Conservation (phyloP, 192 early-diverging fungal species). For the Kappamyces sp. region DNA sequence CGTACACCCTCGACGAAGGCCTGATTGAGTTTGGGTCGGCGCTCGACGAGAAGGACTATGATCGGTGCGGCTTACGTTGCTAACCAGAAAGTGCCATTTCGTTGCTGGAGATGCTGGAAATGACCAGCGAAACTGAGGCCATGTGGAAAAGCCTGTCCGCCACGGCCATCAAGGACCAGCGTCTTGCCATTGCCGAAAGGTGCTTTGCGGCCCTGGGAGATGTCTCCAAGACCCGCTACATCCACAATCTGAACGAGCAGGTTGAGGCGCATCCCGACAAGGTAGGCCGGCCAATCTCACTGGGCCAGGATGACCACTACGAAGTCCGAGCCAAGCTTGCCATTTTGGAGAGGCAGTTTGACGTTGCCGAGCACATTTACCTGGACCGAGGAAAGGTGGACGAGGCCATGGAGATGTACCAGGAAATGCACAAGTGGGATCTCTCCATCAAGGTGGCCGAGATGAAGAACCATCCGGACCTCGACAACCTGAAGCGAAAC, state of each 20-base stretch:
- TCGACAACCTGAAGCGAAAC: constrained; percentile 52
- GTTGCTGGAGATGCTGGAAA: constrained; percentile 56
- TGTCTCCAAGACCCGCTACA: constrained; percentile 43
- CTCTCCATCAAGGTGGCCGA: constrained; percentile 63
- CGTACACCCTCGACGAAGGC: constrained; percentile 61
- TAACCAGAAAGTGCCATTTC: constrained; percentile 39
- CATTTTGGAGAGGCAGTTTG: constrained; percentile 58
- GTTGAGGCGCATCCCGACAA: constrained; percentile 19
- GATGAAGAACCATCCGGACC: constrained; percentile 54
- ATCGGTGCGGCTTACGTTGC: constrained; percentile 29
- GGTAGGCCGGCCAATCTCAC: background rate
- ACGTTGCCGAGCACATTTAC: constrained; percentile 53
- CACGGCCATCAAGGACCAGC: constrained; percentile 49
- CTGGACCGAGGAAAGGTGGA: constrained; percentile 59
- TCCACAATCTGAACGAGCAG: constrained; percentile 37
- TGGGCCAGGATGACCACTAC: constrained; percentile 34
- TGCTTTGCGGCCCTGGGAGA: constrained; percentile 60
- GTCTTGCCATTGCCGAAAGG: constrained; percentile 53
- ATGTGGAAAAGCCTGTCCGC: constrained; percentile 59
- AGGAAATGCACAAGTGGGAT: constrained; percentile 65
- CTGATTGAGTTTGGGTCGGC: constrained; percentile 64
- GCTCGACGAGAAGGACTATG: constrained; percentile 60
- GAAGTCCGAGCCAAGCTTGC: constrained; percentile 46
- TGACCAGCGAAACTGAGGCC: constrained; percentile 57
- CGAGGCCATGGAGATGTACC: constrained; percentile 64